Base-by-base conservation (phyloP, 495 filamentous ascomycete species). In the Hyaloscypha bicolor region DNA sequence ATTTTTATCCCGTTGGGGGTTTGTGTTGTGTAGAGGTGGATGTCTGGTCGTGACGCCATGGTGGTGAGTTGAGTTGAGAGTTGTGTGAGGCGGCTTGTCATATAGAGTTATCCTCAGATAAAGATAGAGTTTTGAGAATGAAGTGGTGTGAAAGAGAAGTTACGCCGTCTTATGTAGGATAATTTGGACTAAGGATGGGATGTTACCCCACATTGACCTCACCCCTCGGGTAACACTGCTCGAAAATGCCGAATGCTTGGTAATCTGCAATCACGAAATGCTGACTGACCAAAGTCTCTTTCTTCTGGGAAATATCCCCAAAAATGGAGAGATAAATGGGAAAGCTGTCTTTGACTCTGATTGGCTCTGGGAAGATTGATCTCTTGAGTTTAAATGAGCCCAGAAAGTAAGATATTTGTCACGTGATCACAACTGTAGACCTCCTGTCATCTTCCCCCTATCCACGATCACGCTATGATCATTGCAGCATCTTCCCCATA, bases 1-100 rank as follows among this genome's bases (percentile, higher is more conserved):
- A 94, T 86, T 75, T 96, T 97, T 76, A 88, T 85, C 65, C 90
- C 90, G 74, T 92, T 92, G 30, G 90, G 89, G 9, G 90, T 92
- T 73, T 84, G 81, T 0, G 83, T 78, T 32, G 83, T 87, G 73
- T 74, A 74, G 19, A 72, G 69, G 30, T 72, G 72, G 63, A 74
- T 71, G 56, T 74, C 55, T 22, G 72, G 72, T 48, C 65, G 63
- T n/a, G 66, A 33, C 31, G 71, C 62, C 63, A 69, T 69, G 25
- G 51, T 69, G 37, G 67, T 11, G 42, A 19, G 16, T 19, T 48
- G 9, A 48, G 42, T 48, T 19, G 42, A 4, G 35, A 37, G 35
- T 6, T 37, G 35, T 37, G 42, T 14, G 42, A 48, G 42, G 16
- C 42, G 42, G 42, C 4, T 48, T 14, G 11, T 48, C 42, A 48